These are phyloP conservation scores for Penicillium lividum DNA, from an alignment of 495 filamentous ascomycete genomes.

Conservation along the genomic window DNA sequence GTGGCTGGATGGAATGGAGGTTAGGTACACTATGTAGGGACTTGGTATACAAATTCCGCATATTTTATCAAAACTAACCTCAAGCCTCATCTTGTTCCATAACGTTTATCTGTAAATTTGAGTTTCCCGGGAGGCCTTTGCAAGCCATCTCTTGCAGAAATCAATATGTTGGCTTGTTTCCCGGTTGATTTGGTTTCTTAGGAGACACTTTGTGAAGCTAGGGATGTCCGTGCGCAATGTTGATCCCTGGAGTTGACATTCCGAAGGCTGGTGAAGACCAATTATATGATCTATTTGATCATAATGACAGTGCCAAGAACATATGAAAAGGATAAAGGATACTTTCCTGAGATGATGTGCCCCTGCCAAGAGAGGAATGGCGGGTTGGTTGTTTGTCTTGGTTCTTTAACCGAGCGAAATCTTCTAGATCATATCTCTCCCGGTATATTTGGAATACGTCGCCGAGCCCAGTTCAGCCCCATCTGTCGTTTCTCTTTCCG, in stretches of 20 bases:
- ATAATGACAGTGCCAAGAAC: slow-evolving; percentile 19
- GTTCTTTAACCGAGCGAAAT: not conserved
- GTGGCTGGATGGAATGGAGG: slow-evolving; percentile 23
- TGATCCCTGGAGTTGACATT: slow-evolving; percentile 20
- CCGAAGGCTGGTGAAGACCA: slow-evolving; percentile 8
- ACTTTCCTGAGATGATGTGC: not conserved
- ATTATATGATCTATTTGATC: slow-evolving; percentile 13
- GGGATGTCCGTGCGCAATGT: slow-evolving; percentile 16
- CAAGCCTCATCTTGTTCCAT: not conserved
- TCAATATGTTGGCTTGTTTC: not conserved
- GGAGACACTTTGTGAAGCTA: slow-evolving; percentile 14
- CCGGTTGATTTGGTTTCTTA: not conserved
- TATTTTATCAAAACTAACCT: slow-evolving; percentile 3
- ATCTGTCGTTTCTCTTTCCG: not conserved
- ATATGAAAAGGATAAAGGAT: not conserved
- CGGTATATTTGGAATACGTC: no score
- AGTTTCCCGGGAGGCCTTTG: not conserved
- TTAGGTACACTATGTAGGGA: not conserved
- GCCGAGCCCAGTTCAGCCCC: not conserved
- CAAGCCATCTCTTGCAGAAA: not conserved
- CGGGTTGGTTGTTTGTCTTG: slow-evolving; percentile 1
- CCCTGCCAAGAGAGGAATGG: slow-evolving; percentile 15
- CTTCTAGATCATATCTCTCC: no score
- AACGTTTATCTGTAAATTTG: not conserved
- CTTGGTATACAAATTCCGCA: slow-evolving; percentile 10